Evolutionary conservation across 805 yeast species (phyloP).

Genomic region (Teunomyces funiuensis): DNA sequence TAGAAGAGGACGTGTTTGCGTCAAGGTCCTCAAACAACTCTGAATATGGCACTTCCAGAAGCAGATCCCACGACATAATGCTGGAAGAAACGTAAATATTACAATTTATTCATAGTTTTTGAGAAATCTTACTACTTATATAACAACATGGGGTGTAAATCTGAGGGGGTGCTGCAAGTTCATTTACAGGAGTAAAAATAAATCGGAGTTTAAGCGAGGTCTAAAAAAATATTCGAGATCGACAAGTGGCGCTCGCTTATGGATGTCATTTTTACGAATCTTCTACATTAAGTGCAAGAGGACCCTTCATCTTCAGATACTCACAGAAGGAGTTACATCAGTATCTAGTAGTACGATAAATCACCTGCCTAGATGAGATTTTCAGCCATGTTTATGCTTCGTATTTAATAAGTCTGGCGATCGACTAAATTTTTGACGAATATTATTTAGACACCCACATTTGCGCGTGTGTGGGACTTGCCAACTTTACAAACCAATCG

Average conservation of each 20-base stretch:
- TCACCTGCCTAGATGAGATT: too few species aligned
- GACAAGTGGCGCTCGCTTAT: not conserved
- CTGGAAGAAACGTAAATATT: too few species aligned
- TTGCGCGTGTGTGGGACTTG: not conserved
- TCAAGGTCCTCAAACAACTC: not conserved
- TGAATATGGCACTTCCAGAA: not conserved
- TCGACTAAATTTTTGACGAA: not conserved
- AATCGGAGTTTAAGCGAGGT: not conserved
- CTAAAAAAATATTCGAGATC: not conserved
- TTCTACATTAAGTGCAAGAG: too few species aligned
- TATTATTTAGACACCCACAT: not conserved
- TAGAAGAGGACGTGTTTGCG: not conserved
- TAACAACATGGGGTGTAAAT: conserved; percentile 1
- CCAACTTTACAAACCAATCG: not conserved
- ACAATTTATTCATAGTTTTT: not conserved
- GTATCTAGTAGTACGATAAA: too few species aligned
- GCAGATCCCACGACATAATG: not conserved
- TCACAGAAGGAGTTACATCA: too few species aligned
- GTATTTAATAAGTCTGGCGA: too few species aligned
- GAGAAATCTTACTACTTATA: not conserved
- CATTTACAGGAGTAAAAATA: not conserved
- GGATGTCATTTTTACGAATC: too few species aligned
- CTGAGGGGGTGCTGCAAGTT: not conserved
- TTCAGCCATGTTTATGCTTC: too few species aligned
- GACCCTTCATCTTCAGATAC: too few species aligned